phyloP scores from a whole-genome alignment of 441 rosid genomes.

The Adansonia grandidieri region DNA sequence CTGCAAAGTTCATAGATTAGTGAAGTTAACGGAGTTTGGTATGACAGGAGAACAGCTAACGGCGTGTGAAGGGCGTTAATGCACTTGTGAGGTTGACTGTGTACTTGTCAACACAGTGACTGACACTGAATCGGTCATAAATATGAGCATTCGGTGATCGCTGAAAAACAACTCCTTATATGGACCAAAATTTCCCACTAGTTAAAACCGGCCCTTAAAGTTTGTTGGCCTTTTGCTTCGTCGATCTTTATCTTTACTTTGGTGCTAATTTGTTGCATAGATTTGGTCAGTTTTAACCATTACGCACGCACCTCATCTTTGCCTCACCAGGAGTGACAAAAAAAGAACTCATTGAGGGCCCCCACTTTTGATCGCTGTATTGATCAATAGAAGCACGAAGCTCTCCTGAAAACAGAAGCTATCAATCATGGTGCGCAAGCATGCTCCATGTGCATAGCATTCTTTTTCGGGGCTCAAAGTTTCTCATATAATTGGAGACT shows the following conservation, averaged over 20 bases:
- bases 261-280: no score
- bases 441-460: neutral
- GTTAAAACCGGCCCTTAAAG: no score
- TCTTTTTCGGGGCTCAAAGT: neutral
- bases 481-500: no score
- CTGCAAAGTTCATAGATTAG: no score
- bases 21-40: slow-evolving; percentile 29
- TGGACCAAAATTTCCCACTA: no score
- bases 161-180: neutral
- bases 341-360: no score
- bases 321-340: neutral
- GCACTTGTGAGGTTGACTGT: slow-evolving; percentile 1
- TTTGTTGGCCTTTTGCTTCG: neutral
- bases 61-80: neutral
- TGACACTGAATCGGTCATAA: neutral
- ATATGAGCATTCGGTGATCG: slow-evolving; percentile 32
- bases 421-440: neutral
- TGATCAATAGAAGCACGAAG: neutral
- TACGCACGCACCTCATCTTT: neutral
- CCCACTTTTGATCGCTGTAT: neutral
- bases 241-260: neutral
- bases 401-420: neutral
- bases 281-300: neutral
- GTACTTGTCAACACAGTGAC: neutral
- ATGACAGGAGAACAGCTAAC: neutral